Percentiles rank a stretch among this genome's conserved stretches.
phyloP scores from a whole-genome alignment of 805 yeast species.

The Saccharomycopsis sp. region DNA sequence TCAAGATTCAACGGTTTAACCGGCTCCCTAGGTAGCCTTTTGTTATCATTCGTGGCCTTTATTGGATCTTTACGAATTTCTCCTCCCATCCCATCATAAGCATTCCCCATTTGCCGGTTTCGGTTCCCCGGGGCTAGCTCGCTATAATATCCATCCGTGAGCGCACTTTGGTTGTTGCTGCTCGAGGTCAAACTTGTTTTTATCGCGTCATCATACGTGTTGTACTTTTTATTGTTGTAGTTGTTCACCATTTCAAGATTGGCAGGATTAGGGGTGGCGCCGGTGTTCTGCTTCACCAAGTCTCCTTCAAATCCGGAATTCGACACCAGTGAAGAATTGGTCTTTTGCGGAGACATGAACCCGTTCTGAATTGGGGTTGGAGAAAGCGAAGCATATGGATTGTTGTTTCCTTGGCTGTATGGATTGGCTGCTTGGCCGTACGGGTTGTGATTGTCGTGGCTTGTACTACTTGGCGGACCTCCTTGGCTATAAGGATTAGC shows the following conservation, averaged over 20 bases:
- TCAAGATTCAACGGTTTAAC: conserved; percentile 12
- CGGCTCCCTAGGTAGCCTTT: conserved; percentile 5
- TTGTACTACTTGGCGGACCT: conserved; percentile 1
- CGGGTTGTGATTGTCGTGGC: neutral
- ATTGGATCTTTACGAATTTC: conserved; percentile 4
- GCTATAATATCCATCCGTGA: conserved; percentile 7
- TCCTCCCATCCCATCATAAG: neutral
- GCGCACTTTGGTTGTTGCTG: neutral
- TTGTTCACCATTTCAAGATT: conserved; percentile 1
- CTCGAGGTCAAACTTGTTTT: conserved; percentile 5
- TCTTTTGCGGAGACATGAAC: conserved; percentile 14
- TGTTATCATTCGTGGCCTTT: conserved; percentile 6
- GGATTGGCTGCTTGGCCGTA: too few relatives aligned
- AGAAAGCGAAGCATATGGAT: too few relatives aligned
- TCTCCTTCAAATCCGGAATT: conserved; percentile 15
- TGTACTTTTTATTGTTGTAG: conserved; percentile 9
- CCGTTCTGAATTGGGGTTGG: too few relatives aligned
- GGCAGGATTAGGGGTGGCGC: conserved; percentile 4
- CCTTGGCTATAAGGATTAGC: conserved; percentile 1
- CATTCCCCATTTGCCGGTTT: conserved; percentile 7
- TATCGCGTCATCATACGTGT: conserved; percentile 14
- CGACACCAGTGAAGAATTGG: conserved; percentile 9
- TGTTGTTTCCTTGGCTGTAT: neutral
- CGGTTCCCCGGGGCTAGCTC: too few relatives aligned
- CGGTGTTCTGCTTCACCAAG: conserved; percentile 16